phyloP scores from a whole-genome alignment of 225 moss, liverwort and hornwort species.

The Neckera pumila region DNA sequence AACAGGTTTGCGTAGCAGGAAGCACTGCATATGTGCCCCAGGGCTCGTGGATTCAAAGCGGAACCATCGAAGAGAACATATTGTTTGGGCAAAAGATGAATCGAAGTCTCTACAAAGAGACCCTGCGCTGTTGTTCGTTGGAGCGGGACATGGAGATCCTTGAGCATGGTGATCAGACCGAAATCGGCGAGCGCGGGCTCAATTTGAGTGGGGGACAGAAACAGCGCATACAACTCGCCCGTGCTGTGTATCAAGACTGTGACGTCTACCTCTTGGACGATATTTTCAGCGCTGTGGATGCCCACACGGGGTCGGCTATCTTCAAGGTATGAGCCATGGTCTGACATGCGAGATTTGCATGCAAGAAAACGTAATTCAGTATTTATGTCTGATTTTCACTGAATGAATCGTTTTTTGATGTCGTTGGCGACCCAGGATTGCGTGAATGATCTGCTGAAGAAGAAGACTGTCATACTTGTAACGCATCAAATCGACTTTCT shows the following conservation, averaged over 20 bases:
- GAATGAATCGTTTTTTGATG: not conserved
- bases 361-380: not conserved
- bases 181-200: conserved; percentile 80
- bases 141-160: conserved; percentile 56
- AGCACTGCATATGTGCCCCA: conserved; percentile 71
- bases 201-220: conserved; percentile 91
- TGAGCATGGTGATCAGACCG: conserved; percentile 44
- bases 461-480: conserved; percentile 70
- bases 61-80: conserved; percentile 67
- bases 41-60: conserved; percentile 79
- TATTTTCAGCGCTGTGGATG: conserved; percentile 39
- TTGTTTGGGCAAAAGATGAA: conserved; percentile 65
- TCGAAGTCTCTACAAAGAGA: conserved; percentile 33
- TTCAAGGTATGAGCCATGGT: conserved; percentile 5
- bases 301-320: conserved; percentile 28
- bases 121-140: conserved; percentile 50
- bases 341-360: not conserved
- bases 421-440: conserved; percentile 24
- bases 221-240: conserved; percentile 80
- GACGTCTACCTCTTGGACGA: conserved; percentile 81
- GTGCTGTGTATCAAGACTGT: conserved; percentile 73
- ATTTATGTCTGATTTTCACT: not conserved
- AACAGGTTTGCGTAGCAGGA: conserved; percentile 62
- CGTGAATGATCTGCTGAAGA: conserved; percentile 36
- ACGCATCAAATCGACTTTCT: conserved; percentile 90